Percentiles rank a stretch among this genome's conserved stretches.
phyloP scores from a whole-genome alignment of 1,284 basidiomycete species.

The Apiotrichum gracile region DNA sequence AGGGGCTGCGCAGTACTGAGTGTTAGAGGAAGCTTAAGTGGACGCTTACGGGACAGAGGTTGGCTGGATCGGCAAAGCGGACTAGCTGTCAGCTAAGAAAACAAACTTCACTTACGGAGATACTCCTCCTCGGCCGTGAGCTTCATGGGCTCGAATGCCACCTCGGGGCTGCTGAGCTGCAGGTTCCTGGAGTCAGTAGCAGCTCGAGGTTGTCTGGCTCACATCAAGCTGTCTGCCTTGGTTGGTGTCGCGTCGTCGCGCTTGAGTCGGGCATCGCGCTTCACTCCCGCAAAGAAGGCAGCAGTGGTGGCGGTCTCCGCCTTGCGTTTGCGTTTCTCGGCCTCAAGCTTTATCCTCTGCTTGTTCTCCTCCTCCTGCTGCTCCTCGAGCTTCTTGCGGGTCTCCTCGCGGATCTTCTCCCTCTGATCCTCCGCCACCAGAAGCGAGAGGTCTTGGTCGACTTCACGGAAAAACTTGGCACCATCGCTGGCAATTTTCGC shows the following conservation, averaged over 20 bases:
- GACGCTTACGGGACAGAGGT: conserved; percentile 2
- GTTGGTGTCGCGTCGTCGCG: neutral
- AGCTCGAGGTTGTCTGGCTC: neutral
- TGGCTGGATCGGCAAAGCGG: neutral
- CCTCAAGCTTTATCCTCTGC: neutral
- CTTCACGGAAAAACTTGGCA: too few species aligned
- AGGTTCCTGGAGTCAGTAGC: too few species aligned
- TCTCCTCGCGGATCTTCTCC: neutral
- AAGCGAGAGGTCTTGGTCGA: too few species aligned
- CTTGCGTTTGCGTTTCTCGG: neutral
- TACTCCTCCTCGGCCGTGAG: neutral
- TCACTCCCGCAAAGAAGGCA: neutral
- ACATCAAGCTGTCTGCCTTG: neutral
- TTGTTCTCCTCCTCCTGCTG: neutral
- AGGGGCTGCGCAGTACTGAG: conserved; percentile 22
- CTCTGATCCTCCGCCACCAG: too few species aligned
- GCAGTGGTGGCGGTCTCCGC: neutral
- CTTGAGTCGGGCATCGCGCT: neutral
- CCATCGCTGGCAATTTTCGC: too few species aligned
- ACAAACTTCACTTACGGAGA: neutral
- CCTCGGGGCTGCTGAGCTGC: neutral
- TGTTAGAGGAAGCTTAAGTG: neutral
- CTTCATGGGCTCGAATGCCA: neutral
- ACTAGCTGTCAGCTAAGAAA: neutral
- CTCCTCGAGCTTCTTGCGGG: neutral